phyloP scores from a whole-genome alignment of 257 asterid species.

The Cinchona pubescens region DNA sequence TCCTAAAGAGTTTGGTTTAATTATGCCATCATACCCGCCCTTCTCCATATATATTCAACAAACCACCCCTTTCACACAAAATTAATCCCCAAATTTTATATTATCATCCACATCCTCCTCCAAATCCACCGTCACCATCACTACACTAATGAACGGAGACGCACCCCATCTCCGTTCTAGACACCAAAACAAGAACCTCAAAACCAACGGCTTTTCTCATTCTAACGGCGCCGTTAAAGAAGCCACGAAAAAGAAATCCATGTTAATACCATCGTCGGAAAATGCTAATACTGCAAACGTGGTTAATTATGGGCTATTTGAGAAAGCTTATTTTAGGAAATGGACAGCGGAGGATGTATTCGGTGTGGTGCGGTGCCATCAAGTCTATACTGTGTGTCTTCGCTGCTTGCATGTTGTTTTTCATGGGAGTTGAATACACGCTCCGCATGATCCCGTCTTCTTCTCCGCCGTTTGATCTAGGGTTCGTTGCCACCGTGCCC shows the following conservation, averaged over 20 bases:
- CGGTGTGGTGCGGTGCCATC: slow-evolving; percentile 31
- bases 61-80: not conserved
- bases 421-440: slow-evolving; percentile 45
- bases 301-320: slow-evolving; percentile 3
- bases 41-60: slow-evolving; percentile 11
- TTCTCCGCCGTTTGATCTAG: slow-evolving; percentile 43
- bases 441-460: slow-evolving; percentile 37
- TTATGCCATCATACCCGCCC: too few relatives aligned
- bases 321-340: slow-evolving; percentile 30
- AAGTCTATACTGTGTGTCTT: slow-evolving; percentile 34
- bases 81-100: too few relatives aligned
- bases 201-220: slow-evolving; percentile 17
- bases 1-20: too few relatives aligned
- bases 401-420: slow-evolving; percentile 35
- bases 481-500: slow-evolving; percentile 32
- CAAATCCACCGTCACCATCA: not conserved
- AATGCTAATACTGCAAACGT: not conserved
- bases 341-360: slow-evolving; percentile 35
- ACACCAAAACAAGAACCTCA: slow-evolving; percentile 14
- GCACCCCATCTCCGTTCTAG: slow-evolving; percentile 35
- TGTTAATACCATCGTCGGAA: slow-evolving; percentile 1
- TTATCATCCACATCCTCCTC: too few relatives aligned
- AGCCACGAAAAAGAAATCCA: slow-evolving; percentile 11
- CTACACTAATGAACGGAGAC: slow-evolving; percentile 37
- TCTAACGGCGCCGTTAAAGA: slow-evolving; percentile 17